Conservation (phyloP, 1,284 basidiomycete genomes). For the Tilletia walkeri region DNA sequence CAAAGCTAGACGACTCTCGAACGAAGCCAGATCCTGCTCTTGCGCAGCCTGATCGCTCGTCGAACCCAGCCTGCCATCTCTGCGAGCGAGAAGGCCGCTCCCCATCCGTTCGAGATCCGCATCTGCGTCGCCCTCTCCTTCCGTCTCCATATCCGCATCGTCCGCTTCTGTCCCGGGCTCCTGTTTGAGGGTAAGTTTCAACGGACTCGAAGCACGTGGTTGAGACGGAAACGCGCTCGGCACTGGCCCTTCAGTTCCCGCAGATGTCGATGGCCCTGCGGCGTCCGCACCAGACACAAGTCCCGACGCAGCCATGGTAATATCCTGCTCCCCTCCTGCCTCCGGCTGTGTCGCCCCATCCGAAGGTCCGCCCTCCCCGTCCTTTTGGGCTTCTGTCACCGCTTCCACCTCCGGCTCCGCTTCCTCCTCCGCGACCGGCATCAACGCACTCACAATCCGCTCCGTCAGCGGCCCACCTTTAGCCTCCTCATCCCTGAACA, state of each 20-base stretch:
- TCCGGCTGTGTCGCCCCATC: neutral
- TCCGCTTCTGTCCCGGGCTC: conserved; percentile 13
- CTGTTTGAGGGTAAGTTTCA: neutral
- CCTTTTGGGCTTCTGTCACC: neutral
- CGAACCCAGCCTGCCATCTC: neutral
- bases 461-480: conserved; percentile 45
- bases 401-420: neutral
- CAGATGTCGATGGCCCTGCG: neutral
- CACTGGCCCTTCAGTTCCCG: neutral
- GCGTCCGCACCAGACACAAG: neutral
- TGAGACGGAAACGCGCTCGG: too few species aligned
- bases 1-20: neutral
- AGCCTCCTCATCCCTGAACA: conserved; percentile 39
- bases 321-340: neutral
- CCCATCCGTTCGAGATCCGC: neutral
- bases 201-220: neutral
- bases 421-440: conserved; percentile 26
- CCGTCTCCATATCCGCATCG: conserved; percentile 11
- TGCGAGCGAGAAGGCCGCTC: neutral
- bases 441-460: conserved; percentile 38
- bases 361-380: neutral
- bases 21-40: conserved; percentile 16
- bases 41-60: neutral
- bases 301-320: neutral
- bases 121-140: conserved; percentile 17